These are phyloP conservation scores for Dictyostelium capitatum DNA, from an alignment of 78 protist genomes.

Conservation along the genomic window DNA sequence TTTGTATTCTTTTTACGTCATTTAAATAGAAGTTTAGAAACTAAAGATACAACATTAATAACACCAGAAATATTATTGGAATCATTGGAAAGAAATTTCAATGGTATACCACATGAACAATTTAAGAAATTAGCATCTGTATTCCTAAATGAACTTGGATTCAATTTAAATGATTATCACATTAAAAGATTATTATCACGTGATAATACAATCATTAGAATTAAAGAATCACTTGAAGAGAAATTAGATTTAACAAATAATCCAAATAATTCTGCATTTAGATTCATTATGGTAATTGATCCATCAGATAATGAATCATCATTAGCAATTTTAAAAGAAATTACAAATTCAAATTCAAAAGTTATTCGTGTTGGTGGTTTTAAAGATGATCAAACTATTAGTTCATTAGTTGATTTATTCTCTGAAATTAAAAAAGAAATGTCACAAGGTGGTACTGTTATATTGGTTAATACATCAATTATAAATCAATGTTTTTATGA, in stretches of 20 bases:
- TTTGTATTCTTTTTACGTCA: constrained; percentile 72
- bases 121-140: constrained; percentile 26
- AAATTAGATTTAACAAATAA: not conserved
- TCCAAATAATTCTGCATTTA: constrained; percentile 47
- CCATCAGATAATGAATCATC: constrained; percentile 68
- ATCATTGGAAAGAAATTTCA: constrained; percentile 61
- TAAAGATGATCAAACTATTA: constrained; percentile 3
- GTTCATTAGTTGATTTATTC: constrained; percentile 1
- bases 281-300: constrained; percentile 63
- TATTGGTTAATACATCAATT: constrained; percentile 19
- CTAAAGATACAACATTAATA: not conserved
- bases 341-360: not conserved
- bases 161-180: not conserved
- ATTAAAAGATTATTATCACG: not conserved
- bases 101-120: constrained; percentile 23
- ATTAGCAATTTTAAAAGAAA: constrained; percentile 18
- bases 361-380: constrained; percentile 59
- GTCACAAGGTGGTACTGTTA: constrained; percentile 31
- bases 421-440: constrained; percentile 33
- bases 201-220: constrained; percentile 43
- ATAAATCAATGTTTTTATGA: constrained; percentile 39
- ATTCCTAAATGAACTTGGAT: constrained; percentile 27
- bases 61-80: constrained; percentile 32
- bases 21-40: not conserved
- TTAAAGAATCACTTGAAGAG: constrained; percentile 40